These are phyloP conservation scores for Aspergillus thermomutatus DNA, from an alignment of 2,329 filamentous ascomycete genomes.

Conservation along the genomic window DNA sequence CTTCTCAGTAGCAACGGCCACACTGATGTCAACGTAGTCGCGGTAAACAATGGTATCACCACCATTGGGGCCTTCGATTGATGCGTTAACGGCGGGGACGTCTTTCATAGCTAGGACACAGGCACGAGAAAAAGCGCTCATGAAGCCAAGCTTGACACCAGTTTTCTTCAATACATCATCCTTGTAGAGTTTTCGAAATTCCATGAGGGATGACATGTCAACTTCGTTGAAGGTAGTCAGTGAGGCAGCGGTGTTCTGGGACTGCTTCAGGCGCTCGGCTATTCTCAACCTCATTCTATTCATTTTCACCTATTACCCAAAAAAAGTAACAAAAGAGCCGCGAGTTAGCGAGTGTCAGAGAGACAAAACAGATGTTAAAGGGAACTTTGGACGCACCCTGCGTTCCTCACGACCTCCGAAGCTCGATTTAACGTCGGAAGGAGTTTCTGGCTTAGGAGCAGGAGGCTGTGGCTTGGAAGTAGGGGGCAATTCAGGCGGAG, in stretches of 20 bases:
- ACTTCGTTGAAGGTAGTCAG: constrained; percentile 99
- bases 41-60: constrained; percentile 98
- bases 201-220: constrained; percentile 97
- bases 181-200: constrained; percentile 96
- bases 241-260: constrained; percentile 95
- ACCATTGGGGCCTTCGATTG: constrained; percentile 90
- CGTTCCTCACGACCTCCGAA: constrained; percentile 81
- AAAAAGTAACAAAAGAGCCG: constrained; percentile 4
- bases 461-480: constrained; percentile 26
- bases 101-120: constrained; percentile 90
- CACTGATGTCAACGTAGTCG: constrained; percentile 96
- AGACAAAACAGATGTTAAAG: background rate
- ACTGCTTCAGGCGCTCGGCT: constrained; percentile 96
- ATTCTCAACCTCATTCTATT: constrained; percentile 98
- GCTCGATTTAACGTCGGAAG: constrained; percentile 27
- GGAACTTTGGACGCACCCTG: constrained; percentile 58
- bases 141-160: constrained; percentile 97
- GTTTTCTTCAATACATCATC: constrained; percentile 94
- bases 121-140: constrained; percentile 94
- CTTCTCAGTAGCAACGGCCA: constrained; percentile 96
- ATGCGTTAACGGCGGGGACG: constrained; percentile 90
- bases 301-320: constrained; percentile 79
- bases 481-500: constrained; percentile 38
- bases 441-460: constrained; percentile 17
- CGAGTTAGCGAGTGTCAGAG: background rate